Conservation (phyloP, 768 basidiomycete genomes). For the Mycena epipterygia region DNA sequence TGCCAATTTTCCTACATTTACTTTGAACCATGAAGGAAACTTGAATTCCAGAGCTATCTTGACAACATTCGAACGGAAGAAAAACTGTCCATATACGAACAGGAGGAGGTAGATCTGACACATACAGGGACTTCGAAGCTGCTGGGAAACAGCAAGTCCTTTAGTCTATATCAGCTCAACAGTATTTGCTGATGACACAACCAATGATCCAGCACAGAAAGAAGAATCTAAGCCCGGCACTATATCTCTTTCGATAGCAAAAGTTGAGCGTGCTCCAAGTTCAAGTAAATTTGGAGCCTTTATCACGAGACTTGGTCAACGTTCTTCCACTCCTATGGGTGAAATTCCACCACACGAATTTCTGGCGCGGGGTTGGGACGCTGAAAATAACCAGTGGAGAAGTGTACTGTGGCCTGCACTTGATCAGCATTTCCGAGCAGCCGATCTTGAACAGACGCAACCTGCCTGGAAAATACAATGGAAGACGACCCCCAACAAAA, state of each 20-base stretch:
- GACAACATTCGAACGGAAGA: constrained; percentile 1
- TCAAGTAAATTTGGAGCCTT: background rate
- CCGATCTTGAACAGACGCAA: background rate
- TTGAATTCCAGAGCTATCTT: background rate
- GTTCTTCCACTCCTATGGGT: background rate
- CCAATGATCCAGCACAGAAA: background rate
- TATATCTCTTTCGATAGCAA: constrained; percentile 6
- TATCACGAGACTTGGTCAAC: background rate
- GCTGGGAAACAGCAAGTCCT: background rate
- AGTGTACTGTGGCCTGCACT: constrained; percentile 16
- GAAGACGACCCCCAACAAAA: background rate
- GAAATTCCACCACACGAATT: constrained; percentile 8
- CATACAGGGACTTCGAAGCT: background rate
- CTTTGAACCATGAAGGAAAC: too few relatives aligned
- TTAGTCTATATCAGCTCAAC: background rate
- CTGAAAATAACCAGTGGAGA: constrained; percentile 5
- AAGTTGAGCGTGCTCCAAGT: background rate
- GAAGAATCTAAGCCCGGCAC: constrained; percentile 1
- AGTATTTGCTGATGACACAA: background rate
- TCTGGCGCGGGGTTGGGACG: constrained; percentile 17
- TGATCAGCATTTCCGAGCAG: constrained; percentile 12
- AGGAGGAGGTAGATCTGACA: background rate
- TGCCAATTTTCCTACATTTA: background rate
- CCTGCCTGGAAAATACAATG: constrained; percentile 8
- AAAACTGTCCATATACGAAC: constrained; percentile 3